Evolutionary conservation across 306 rosid species (phyloP).

Genomic region (Senna siamea): DNA sequence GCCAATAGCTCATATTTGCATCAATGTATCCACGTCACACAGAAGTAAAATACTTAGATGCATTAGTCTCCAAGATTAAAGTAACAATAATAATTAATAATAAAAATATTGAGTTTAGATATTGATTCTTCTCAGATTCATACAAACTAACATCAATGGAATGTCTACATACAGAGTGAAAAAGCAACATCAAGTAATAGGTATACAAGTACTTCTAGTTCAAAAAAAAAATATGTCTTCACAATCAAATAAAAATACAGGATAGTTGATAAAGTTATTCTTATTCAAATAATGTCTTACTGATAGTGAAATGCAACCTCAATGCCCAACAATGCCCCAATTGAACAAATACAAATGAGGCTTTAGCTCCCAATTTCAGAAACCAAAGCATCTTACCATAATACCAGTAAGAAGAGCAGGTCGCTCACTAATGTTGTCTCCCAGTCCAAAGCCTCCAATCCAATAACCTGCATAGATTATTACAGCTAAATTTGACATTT

Average conservation of each 20-base stretch:
- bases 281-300: too few species aligned
- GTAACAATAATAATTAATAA: too few species aligned
- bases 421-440: slow-evolving; percentile 85
- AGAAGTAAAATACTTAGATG: not conserved
- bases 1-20: not conserved
- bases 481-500: slow-evolving; percentile 28
- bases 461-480: slow-evolving; percentile 70
- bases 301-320: not conserved
- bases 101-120: too few species aligned
- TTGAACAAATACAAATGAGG: not conserved
- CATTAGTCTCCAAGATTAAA: too few species aligned
- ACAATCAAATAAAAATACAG: too few species aligned
- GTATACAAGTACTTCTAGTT: too few species aligned
- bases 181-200: too few species aligned
- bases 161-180: too few species aligned
- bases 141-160: too few species aligned
- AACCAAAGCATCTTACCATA: slow-evolving; percentile 51
- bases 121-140: too few species aligned
- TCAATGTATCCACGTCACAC: not conserved
- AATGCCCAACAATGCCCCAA: not conserved
- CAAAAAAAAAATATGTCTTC: too few species aligned
- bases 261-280: too few species aligned
- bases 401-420: slow-evolving; percentile 71
- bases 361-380: not conserved
- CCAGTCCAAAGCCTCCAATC: slow-evolving; percentile 97